Conservation (phyloP, 805 yeast genomes). For the Komagataella pastoris region DNA sequence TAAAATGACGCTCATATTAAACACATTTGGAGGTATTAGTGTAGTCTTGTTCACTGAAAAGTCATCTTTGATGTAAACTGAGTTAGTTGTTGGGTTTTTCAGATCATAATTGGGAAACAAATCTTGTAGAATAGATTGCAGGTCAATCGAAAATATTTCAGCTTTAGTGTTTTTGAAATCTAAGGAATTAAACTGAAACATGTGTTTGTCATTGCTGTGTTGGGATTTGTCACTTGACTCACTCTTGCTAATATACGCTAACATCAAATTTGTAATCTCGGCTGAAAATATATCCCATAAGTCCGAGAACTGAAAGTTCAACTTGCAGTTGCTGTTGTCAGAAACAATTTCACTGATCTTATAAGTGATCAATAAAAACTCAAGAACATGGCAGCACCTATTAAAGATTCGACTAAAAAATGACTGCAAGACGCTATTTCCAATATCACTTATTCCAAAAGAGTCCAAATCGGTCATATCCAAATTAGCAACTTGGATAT, state of each 20-base stretch:
- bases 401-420: neutral
- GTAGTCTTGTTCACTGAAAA: conserved; percentile 45
- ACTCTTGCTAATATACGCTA: neutral
- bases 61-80: conserved; percentile 48
- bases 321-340: conserved; percentile 6
- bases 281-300: neutral
- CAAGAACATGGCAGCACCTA: neutral
- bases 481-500: conserved; percentile 8
- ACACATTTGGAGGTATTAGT: conserved; percentile 55
- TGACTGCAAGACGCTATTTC: conserved; percentile 11
- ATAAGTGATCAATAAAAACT: conserved; percentile 1
- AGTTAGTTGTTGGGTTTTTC: conserved; percentile 10
- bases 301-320: conserved; percentile 3
- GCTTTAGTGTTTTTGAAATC: conserved; percentile 19
- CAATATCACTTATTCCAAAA: conserved; percentile 12
- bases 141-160: conserved; percentile 17
- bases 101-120: conserved; percentile 53
- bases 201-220: conserved; percentile 5
- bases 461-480: conserved; percentile 8
- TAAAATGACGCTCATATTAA: conserved; percentile 67
- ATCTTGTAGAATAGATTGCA: conserved; percentile 35
- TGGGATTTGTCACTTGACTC: conserved; percentile 4
- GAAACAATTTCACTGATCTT: conserved; percentile 1
- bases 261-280: neutral
- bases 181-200: conserved; percentile 22